Evolutionary conservation across 2,329 filamentous ascomycete genomes (phyloP).

Genomic region (Hymenoscyphus albidus): DNA sequence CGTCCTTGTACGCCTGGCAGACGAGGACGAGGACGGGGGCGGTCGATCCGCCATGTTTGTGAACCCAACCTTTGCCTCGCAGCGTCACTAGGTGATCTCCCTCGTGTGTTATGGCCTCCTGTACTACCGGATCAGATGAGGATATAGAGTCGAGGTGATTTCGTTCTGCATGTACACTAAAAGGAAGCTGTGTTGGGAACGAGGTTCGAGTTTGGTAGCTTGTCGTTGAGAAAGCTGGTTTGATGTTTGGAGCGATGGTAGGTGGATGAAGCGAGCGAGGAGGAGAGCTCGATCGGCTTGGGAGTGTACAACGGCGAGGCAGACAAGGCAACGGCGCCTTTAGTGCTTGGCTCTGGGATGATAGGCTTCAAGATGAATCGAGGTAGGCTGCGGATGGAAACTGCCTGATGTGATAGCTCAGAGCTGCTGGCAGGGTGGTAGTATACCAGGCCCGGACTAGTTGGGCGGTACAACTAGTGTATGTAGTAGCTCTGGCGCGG

Average conservation of each 20-base stretch:
- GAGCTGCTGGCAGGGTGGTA: slow-evolving; percentile 11
- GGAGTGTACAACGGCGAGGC: background rate
- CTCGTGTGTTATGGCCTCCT: slow-evolving; percentile 17
- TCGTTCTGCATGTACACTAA: slow-evolving; percentile 37
- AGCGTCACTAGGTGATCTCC: slow-evolving; percentile 12
- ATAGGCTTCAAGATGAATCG: slow-evolving; percentile 6
- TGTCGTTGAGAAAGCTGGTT: slow-evolving; percentile 12
- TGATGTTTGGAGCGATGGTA: slow-evolving; percentile 7
- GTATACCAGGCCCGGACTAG: slow-evolving; percentile 1
- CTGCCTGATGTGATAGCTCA: slow-evolving; percentile 22
- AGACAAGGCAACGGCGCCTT: slow-evolving; percentile 6
- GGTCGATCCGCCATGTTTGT: slow-evolving; percentile 40
- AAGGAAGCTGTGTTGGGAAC: slow-evolving; percentile 12
- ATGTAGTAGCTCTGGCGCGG: background rate
- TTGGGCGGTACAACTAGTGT: slow-evolving; percentile 20
- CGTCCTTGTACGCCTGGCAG: slow-evolving; percentile 38
- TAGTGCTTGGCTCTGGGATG: slow-evolving; percentile 9
- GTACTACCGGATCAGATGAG: slow-evolving; percentile 36
- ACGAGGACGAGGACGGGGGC: slow-evolving; percentile 39
- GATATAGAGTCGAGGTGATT: slow-evolving; percentile 34
- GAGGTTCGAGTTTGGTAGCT: slow-evolving; percentile 5
- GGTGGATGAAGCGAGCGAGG: slow-evolving; percentile 8
- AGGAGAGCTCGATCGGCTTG: background rate
- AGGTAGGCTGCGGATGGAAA: slow-evolving; percentile 11
- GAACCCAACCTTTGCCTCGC: slow-evolving; percentile 18